Conservation (phyloP, 2,329 filamentous ascomycete species). For the Cadophora sp. region DNA sequence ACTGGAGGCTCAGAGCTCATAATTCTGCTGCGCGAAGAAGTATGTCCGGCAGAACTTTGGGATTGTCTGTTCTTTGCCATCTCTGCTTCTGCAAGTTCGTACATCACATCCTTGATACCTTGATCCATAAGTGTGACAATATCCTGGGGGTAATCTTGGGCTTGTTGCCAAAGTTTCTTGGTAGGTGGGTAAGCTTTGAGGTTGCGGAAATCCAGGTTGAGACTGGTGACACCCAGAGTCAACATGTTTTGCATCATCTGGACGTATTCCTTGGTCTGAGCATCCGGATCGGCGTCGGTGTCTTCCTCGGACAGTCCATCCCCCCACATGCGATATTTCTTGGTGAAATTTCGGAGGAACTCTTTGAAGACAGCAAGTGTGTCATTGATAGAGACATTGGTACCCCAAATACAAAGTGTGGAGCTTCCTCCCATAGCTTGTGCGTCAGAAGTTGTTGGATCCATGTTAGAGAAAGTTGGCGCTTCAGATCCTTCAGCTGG, state of each 20-base stretch:
- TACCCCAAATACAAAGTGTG: slow-evolving; percentile 92
- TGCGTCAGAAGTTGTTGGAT: slow-evolving; percentile 91
- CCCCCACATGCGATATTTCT: slow-evolving; percentile 91
- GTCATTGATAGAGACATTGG: slow-evolving; percentile 92
- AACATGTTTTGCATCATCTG: slow-evolving; percentile 91
- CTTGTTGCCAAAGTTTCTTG: slow-evolving; percentile 92
- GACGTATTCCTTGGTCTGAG: slow-evolving; percentile 82
- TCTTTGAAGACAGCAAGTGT: slow-evolving; percentile 88
- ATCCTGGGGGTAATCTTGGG: slow-evolving; percentile 93
- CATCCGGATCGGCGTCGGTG: slow-evolving; percentile 71
- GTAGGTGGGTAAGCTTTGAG: slow-evolving; percentile 93
- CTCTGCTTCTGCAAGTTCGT: slow-evolving; percentile 84
- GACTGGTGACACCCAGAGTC: slow-evolving; percentile 78
- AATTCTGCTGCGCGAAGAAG: slow-evolving; percentile 53
- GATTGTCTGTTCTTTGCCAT: slow-evolving; percentile 71
- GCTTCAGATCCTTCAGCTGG: slow-evolving; percentile 61
- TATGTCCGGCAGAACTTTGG: slow-evolving; percentile 58
- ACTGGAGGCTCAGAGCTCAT: slow-evolving; percentile 78
- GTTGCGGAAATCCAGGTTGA: slow-evolving; percentile 89
- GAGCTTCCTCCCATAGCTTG: slow-evolving; percentile 84
- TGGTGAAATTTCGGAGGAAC: slow-evolving; percentile 89
- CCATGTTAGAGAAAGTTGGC: slow-evolving; percentile 65
- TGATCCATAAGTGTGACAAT: slow-evolving; percentile 98
- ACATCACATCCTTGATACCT: slow-evolving; percentile 89
- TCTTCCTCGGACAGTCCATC: slow-evolving; percentile 84